A percentile compares a stretch with the other conserved stretches of the same genome.
Conservation (phyloP, 2,329 filamentous ascomycete genomes). For the Arthrobotrys iridis region DNA sequence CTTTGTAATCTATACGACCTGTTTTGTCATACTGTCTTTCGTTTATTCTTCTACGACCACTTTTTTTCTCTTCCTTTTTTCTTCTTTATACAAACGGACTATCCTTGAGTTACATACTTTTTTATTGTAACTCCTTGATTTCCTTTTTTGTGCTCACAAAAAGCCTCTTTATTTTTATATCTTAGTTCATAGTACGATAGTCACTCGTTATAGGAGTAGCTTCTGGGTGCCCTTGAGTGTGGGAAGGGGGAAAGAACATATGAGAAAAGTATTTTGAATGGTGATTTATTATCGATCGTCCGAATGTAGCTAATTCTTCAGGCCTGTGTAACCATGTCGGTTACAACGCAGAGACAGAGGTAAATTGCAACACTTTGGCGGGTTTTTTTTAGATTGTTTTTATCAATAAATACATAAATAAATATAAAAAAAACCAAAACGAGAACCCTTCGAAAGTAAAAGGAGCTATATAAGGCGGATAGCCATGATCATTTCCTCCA, state of each 20-base stretch:
- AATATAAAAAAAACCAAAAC: too few relatives aligned
- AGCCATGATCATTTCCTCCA: slow-evolving; percentile 10
- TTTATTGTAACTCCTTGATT: slow-evolving; percentile 5
- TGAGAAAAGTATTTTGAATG: neutral
- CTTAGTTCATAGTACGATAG: neutral
- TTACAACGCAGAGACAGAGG: neutral
- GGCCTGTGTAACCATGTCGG: neutral
- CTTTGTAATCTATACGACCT: slow-evolving; percentile 24
- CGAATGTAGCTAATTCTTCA: too few relatives aligned
- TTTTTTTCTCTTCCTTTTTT: too few relatives aligned
- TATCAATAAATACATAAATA: too few relatives aligned
- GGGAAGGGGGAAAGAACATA: neutral
- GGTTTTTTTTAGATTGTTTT: too few relatives aligned
- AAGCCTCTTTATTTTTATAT: neutral
- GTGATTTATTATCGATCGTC: neutral
- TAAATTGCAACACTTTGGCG: neutral
- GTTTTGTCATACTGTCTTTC: neutral
- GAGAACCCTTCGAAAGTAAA: neutral
- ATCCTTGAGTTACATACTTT: neutral
- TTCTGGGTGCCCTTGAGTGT: neutral
- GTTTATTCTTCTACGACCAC: neutral
- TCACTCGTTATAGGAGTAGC: slow-evolving; percentile 9
- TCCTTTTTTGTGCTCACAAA: neutral
- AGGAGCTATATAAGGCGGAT: slow-evolving; percentile 5
- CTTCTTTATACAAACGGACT: too few relatives aligned